Evolutionary conservation across 805 yeast genomes (phyloP).

Genomic region (Tetrapisispora iriomotensis): DNA sequence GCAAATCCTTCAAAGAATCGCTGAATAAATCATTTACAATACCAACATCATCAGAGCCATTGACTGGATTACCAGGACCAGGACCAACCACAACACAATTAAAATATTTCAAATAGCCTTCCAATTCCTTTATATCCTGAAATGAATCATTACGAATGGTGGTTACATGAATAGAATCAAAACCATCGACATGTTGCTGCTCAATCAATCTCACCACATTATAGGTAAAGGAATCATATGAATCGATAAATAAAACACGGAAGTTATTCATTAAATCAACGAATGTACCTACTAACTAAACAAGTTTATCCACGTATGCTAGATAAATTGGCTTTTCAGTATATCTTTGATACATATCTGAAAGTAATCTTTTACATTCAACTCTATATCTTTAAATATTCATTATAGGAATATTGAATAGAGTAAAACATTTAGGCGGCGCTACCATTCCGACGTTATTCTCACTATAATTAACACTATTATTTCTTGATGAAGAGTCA

Average conservation of each 20-base stretch:
- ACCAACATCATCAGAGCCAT: conserved; percentile 52
- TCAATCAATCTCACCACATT: conserved; percentile 60
- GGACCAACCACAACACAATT: conserved; percentile 87
- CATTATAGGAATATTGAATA: too few relatives aligned
- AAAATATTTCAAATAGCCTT: conserved; percentile 38
- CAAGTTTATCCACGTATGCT: too few relatives aligned
- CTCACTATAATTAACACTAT: too few relatives aligned
- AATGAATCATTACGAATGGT: conserved; percentile 32
- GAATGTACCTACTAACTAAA: too few relatives aligned
- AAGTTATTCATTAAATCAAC: conserved; percentile 11
- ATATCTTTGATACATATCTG: too few relatives aligned
- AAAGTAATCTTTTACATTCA: too few relatives aligned
- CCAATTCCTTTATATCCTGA: conserved; percentile 30
- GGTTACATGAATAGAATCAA: conserved; percentile 22
- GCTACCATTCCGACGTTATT: too few relatives aligned
- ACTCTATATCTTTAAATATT: too few relatives aligned
- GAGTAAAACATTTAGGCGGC: too few relatives aligned
- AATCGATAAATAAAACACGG: conserved; percentile 48
- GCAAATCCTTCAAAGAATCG: conserved; percentile 31
- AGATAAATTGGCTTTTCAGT: too few relatives aligned
- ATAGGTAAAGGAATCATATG: conserved; percentile 91
- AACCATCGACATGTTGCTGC: conserved; percentile 32
- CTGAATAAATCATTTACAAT: conserved; percentile 51
- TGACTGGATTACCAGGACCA: conserved; percentile 88
- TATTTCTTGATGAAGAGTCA: too few relatives aligned